phyloP scores from a whole-genome alignment of 768 basidiomycete genomes.

The Cystofilobasidium capitatum region DNA sequence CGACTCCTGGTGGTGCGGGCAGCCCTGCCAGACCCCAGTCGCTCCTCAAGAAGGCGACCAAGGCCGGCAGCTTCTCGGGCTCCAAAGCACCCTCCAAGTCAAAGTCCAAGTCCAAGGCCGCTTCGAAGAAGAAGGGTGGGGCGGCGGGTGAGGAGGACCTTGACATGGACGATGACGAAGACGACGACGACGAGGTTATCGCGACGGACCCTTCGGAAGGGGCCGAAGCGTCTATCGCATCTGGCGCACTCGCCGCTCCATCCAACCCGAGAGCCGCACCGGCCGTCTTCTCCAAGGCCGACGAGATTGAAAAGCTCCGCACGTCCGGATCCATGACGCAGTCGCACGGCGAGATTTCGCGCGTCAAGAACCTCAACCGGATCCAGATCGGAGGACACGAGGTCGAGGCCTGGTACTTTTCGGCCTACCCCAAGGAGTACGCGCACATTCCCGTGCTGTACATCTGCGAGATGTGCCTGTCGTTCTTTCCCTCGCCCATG shows the following conservation, averaged over 20 bases:
- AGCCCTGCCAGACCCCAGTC: conserved; percentile 26
- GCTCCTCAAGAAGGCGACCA: conserved; percentile 43
- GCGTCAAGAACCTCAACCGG: conserved; percentile 95
- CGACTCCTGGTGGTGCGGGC: conserved; percentile 23
- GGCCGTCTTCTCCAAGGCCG: conserved; percentile 80
- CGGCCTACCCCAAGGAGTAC: conserved; percentile 96
- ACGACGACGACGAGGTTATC: conserved; percentile 49
- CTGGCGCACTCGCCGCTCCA: conserved; percentile 38
- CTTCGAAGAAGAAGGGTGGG: conserved; percentile 19
- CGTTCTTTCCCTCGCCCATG: conserved; percentile 79
- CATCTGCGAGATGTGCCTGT: conserved; percentile 97
- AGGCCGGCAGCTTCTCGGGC: conserved; percentile 35
- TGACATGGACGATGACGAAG: conserved; percentile 44
- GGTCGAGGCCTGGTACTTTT: conserved; percentile 99
- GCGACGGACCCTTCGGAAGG: conserved; percentile 35
- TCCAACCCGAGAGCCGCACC: conserved; percentile 46
- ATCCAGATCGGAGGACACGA: conserved; percentile 93
- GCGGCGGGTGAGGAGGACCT: conserved; percentile 22
- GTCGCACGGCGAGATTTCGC: conserved; percentile 90
- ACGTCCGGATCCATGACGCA: conserved; percentile 99
- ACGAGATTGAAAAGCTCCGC: conserved; percentile 96
- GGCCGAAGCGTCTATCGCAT: conserved; percentile 34
- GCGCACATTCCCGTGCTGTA: conserved; percentile 89
- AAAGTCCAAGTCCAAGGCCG: conserved; percentile 6
- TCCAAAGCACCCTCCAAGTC: conserved; percentile 14